These are phyloP conservation scores for Arachnopeziza araneosa DNA, from an alignment of 2,329 filamentous ascomycete genomes.

Conservation along the genomic window DNA sequence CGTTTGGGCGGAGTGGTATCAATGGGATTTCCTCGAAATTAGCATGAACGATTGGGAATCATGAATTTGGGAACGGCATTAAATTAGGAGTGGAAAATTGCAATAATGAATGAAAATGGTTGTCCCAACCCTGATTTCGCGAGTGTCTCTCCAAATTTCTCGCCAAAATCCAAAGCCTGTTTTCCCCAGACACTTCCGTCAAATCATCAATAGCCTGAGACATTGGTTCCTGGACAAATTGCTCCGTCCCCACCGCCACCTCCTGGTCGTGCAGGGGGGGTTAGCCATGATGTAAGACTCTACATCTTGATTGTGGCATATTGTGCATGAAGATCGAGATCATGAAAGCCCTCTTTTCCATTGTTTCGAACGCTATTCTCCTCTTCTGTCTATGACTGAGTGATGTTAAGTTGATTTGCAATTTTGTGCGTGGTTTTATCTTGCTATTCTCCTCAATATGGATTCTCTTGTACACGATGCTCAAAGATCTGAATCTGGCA, in stretches of 20 bases:
- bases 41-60: not conserved
- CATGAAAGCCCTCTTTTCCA: not conserved
- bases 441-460: not conserved
- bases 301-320: not conserved
- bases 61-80: not conserved
- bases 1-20: not conserved
- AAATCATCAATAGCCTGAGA: not conserved
- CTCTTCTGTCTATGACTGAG: not conserved
- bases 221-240: not conserved
- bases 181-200: not conserved
- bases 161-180: slow-evolving; percentile 1
- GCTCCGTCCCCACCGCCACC: not conserved
- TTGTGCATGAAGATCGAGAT: not conserved
- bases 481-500: slow-evolving; percentile 8
- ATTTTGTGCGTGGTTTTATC: not conserved
- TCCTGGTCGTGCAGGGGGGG: not conserved
- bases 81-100: slow-evolving; percentile 1
- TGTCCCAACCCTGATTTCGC: too few species aligned
- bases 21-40: not conserved
- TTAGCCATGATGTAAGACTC: slow-evolving; percentile 5
- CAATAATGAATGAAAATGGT: not conserved
- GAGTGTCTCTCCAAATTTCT: not conserved
- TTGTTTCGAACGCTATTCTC: not conserved
- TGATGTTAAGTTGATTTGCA: not conserved
- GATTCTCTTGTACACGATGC: not conserved